Conservation (phyloP, 768 basidiomycete genomes). For the Panellus pusillus region DNA sequence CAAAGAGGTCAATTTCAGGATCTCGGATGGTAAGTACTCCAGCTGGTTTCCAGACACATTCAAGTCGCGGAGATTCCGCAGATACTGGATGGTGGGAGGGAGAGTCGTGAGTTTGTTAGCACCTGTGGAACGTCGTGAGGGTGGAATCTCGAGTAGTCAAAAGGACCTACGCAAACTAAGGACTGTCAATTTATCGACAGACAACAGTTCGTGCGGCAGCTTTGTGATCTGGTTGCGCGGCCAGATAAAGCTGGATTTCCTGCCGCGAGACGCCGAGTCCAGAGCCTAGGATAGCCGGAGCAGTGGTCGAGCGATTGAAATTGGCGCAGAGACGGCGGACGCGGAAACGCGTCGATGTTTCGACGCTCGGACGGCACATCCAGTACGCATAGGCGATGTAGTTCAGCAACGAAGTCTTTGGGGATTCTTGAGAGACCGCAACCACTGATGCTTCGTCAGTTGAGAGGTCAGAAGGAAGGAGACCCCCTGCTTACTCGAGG, state of each 20-base stretch:
- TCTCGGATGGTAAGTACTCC: constrained; percentile 62
- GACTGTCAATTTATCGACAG: constrained; percentile 55
- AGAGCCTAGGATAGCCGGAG: constrained; percentile 29
- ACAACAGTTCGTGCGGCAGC: constrained; percentile 60
- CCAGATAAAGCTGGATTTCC: constrained; percentile 58
- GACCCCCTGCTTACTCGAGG: constrained; percentile 45
- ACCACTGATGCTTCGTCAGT: constrained; percentile 29
- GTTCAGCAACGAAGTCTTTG: constrained; percentile 43
- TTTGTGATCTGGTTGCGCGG: constrained; percentile 50
- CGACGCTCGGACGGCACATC: constrained; percentile 34
- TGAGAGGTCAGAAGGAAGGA: constrained; percentile 1
- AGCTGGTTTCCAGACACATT: constrained; percentile 63
- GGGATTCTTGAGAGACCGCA: constrained; percentile 50
- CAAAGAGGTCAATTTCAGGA: constrained; percentile 53
- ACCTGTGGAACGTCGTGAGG: too few species aligned
- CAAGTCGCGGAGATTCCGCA: constrained; percentile 56
- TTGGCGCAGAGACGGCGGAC: constrained; percentile 19
- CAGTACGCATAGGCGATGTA: constrained; percentile 47
- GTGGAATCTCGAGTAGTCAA: too few species aligned
- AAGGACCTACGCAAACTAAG: constrained; percentile 59
- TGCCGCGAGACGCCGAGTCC: constrained; percentile 45
- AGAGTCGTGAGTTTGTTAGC: constrained; percentile 54
- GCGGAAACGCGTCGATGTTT: constrained; percentile 7
- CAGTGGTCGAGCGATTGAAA: constrained; percentile 36
- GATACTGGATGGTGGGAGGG: constrained; percentile 61